Evolutionary conservation across 2,329 filamentous ascomycete genomes (phyloP).

Genomic region (Penicillium sp.): DNA sequence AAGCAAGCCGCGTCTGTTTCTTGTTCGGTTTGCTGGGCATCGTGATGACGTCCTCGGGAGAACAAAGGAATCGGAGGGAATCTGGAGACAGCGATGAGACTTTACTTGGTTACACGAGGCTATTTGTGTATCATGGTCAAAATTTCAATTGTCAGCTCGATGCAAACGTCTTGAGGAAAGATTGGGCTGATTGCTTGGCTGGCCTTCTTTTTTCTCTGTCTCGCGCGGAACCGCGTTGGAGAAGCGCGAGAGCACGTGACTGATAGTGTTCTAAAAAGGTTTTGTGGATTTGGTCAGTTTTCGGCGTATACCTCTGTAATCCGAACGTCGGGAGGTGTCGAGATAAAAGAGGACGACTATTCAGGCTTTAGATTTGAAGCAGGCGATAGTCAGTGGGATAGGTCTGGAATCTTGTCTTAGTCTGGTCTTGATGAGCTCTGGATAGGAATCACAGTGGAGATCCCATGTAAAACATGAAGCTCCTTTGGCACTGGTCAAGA

Average conservation of each 20-base stretch:
- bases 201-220: conserved; percentile 9
- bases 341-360: neutral
- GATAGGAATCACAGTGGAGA: neutral
- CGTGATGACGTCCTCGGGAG: neutral
- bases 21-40: conserved; percentile 38
- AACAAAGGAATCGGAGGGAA: neutral
- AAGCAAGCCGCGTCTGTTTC: conserved; percentile 48
- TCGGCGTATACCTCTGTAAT: neutral
- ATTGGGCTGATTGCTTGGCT: neutral
- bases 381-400: neutral
- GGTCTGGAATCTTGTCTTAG: neutral
- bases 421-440: neutral
- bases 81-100: neutral
- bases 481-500: neutral
- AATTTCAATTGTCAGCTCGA: neutral
- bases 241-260: conserved; percentile 27
- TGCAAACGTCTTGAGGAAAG: neutral
- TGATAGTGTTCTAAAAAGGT: neutral
- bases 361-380: neutral
- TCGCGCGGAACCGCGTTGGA: conserved; percentile 14
- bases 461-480: neutral
- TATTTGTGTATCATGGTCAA: neutral
- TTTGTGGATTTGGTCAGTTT: neutral
- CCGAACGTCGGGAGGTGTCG: neutral
- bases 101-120: neutral